Evolutionary conservation across 2,329 filamentous ascomycete species (phyloP), one percentile per base, ranked within the genome.

Genomic region (Tricladium varicosporioides): DNA sequence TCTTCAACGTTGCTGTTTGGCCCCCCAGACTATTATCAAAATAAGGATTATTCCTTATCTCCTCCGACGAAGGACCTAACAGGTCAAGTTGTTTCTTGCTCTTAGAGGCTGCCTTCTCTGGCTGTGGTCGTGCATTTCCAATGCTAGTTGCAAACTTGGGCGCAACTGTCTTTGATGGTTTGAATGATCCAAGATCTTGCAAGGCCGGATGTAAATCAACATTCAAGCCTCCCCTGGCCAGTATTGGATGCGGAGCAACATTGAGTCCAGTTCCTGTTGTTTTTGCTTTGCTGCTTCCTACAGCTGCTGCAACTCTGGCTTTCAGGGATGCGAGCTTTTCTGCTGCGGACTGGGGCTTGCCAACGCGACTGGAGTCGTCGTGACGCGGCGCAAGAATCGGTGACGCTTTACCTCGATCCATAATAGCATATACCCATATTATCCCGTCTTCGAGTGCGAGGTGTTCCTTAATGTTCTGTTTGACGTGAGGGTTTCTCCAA

Each of bases 281-380:
- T 58, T 59, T 75, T 60, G 77, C 83, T 72, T 72, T 76, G 72
- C 64, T 75, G 69, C 75, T 77, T 31, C 76, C 77, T 48, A 90
- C 88, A 53, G 89, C 89, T 50, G 89, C 89, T 48, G 88, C 88
- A 11, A 94, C 88, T 65, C 90, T 83, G 19, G 89, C 89, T 72
- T 88, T 92, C 69, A 95, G 81, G 45, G 88, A 87, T 48, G 90
- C 91, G 63, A 93, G 78, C 62, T 83, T 79, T 73, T 91, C 80
- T 69, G 86, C 79, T 61, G 82, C 77, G 15, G 81, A 79, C 62
- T 84, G 76, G 48, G 79, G 66, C 66, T 85, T 80, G 68, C 82
- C 78, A 32, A 86, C 73, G 59, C 81, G 76, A 19, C 79, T 80
- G 5, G 77, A 71, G 44, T 73, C 69, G 72, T 86, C 82, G 65